These are phyloP conservation scores for Linnemannia elongata DNA, from an alignment of 192 early-diverging fungal species.

Conservation along the genomic window DNA sequence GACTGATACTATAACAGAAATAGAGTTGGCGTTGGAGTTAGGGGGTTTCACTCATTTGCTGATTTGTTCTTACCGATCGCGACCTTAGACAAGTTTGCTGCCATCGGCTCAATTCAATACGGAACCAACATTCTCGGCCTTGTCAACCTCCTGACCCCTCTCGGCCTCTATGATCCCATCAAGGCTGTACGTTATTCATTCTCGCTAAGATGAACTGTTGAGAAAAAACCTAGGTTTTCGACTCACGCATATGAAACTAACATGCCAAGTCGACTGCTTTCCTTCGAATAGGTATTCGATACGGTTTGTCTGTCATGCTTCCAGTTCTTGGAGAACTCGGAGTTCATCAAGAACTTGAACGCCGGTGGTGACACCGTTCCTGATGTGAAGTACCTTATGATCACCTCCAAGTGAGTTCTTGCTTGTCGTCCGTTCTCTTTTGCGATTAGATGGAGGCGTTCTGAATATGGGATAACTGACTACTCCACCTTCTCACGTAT, in stretches of 20 bases:
- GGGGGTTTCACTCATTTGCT: not conserved
- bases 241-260: not conserved
- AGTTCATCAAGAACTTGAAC: slow-evolving; percentile 27
- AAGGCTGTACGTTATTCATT: not conserved
- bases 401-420: slow-evolving; percentile 19
- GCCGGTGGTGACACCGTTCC: slow-evolving; percentile 31
- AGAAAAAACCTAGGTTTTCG: not conserved
- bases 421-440: not conserved
- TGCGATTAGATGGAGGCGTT: not conserved
- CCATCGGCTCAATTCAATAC: slow-evolving; percentile 15
- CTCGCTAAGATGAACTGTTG: not conserved
- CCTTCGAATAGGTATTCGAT: not conserved
- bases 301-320: slow-evolving; percentile 7
- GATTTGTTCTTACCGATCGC: not conserved
- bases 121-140: slow-evolving; percentile 18
- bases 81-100: slow-evolving; percentile 22
- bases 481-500: not conserved
- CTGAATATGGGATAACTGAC: not conserved
- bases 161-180: not conserved
- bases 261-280: not conserved
- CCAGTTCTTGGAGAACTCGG: not conserved
- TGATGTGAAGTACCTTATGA: slow-evolving; percentile 23
- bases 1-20: not conserved
- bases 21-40: too few relatives aligned
- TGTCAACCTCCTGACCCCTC: not conserved